phyloP scores from a whole-genome alignment of 108 stramenopile species.

The Cyclotella sp. region DNA sequence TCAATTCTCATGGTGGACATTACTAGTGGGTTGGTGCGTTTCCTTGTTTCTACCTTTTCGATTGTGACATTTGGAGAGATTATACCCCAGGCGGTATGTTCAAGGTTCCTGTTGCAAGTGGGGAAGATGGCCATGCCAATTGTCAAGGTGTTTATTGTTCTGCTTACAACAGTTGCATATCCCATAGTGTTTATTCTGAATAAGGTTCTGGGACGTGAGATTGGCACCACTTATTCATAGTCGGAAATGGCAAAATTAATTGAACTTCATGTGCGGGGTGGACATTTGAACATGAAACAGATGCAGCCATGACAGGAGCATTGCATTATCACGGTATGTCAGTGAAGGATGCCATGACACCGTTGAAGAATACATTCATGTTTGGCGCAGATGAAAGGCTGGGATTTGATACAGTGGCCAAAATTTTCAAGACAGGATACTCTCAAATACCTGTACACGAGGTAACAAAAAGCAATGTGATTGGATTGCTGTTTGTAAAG shows the following conservation, averaged over 20 bases:
- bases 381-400: conserved; percentile 87
- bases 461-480: conserved; percentile 83
- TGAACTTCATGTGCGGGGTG: conserved; percentile 90
- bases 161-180: too few relatives aligned
- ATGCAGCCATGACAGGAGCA: conserved; percentile 94
- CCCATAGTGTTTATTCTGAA: conserved; percentile 83
- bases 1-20: conserved; percentile 94
- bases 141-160: too few relatives aligned
- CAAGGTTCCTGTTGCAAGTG: too few relatives aligned
- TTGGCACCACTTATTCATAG: conserved; percentile 90
- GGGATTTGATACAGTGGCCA: conserved; percentile 91
- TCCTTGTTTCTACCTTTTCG: conserved; percentile 87
- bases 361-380: conserved; percentile 92
- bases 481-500: conserved; percentile 97
- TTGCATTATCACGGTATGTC: conserved; percentile 83
- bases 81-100: too few relatives aligned
- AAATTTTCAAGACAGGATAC: conserved; percentile 97
- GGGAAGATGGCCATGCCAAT: too few relatives aligned
- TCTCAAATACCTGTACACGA: conserved; percentile 93
- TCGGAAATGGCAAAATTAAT: conserved; percentile 91
- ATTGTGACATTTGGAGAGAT: too few relatives aligned
- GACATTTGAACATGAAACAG: conserved; percentile 89
- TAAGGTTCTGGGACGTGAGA: conserved; percentile 85
- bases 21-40: conserved; percentile 87
- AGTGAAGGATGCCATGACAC: conserved; percentile 96